phyloP scores from a whole-genome alignment of 208 protist genomes.

The Leishmania arabica region DNA sequence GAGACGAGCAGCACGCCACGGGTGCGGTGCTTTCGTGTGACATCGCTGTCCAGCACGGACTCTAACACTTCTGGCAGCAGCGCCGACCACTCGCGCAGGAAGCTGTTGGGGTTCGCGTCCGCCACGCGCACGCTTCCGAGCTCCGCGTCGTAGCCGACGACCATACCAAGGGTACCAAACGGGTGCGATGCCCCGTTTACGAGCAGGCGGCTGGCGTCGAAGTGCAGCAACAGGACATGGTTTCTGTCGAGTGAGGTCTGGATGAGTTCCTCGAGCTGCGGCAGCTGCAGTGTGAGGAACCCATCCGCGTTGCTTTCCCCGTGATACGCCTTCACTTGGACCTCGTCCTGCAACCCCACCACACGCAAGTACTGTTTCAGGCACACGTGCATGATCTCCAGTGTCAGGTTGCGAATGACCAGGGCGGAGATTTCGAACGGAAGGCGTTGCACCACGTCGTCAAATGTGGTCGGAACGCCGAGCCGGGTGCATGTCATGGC shows the following conservation, averaged over 20 bases:
- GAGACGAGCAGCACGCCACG: constrained; percentile 61
- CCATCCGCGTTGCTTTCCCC: constrained; percentile 47
- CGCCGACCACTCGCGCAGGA: constrained; percentile 77
- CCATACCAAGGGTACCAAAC: constrained; percentile 74
- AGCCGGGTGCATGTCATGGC: constrained; percentile 71
- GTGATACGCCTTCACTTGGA: constrained; percentile 61
- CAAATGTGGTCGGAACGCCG: constrained; percentile 65
- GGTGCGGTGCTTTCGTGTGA: constrained; percentile 53
- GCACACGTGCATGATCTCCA: constrained; percentile 79
- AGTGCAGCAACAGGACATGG: constrained; percentile 62
- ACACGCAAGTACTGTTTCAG: constrained; percentile 61
- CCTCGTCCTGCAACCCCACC: constrained; percentile 34
- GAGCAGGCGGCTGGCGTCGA: constrained; percentile 48
- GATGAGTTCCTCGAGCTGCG: constrained; percentile 60
- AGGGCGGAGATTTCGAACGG: constrained; percentile 78
- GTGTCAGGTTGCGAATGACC: constrained; percentile 73
- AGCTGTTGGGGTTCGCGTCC: constrained; percentile 78
- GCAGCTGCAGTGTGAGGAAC: constrained; percentile 32
- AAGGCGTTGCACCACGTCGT: constrained; percentile 76
- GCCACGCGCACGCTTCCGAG: constrained; percentile 58
- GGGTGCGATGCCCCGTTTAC: constrained; percentile 73
- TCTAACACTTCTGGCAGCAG: constrained; percentile 57
- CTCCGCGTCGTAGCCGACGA: constrained; percentile 59
- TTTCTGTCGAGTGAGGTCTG: constrained; percentile 31
- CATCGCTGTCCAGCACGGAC: constrained; percentile 55